phyloP scores from a whole-genome alignment of 176 grass and related monocot species.

The Hordeum vulgare region DNA sequence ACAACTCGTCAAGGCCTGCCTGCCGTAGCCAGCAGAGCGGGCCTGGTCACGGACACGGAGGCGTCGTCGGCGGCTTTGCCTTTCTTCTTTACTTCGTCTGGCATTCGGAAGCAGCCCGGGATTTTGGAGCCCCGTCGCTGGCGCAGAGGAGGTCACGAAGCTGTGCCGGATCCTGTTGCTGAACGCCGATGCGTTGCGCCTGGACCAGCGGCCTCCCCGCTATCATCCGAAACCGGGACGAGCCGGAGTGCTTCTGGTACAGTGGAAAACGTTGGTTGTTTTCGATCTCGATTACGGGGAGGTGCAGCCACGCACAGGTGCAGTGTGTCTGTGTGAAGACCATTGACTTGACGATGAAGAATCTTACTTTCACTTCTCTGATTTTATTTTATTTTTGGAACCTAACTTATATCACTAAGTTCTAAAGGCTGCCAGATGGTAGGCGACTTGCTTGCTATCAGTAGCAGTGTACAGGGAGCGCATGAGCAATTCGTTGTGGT shows the following conservation, averaged over 20 bases:
- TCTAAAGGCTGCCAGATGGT: neutral
- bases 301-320: neutral
- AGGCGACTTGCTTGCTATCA: neutral
- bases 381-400: neutral
- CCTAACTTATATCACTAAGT: neutral
- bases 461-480: neutral
- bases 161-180: slow-evolving; percentile 16
- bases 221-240: slow-evolving; percentile 4
- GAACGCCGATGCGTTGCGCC: slow-evolving; percentile 14
- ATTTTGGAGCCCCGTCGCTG: neutral
- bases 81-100: neutral
- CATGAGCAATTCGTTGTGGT: neutral
- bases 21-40: neutral
- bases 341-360: neutral
- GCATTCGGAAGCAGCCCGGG: slow-evolving; percentile 1
- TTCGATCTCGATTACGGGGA: neutral
- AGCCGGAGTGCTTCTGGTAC: neutral
- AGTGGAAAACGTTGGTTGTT: neutral
- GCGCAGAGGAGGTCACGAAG: neutral
- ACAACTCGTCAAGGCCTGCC: slow-evolving; percentile 38
- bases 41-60: neutral
- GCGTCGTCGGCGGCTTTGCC: slow-evolving; percentile 13
- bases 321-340: neutral
- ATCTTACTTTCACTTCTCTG: neutral
- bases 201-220: neutral